Percentiles rank a stretch among this genome's conserved stretches.
phyloP scores from a whole-genome alignment of 129 eudicot genomes.

The Ambrosia artemisiifolia region DNA sequence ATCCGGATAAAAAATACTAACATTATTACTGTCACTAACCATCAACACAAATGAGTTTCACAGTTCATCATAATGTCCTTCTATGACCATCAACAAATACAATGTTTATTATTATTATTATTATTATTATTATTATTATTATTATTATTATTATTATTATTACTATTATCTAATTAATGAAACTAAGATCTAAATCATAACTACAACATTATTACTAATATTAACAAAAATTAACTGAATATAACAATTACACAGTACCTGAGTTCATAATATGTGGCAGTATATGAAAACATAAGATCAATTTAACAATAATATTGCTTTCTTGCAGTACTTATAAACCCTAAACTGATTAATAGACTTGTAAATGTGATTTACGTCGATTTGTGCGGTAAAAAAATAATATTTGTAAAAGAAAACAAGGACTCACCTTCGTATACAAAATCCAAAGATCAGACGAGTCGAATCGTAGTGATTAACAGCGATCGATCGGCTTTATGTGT shows the following conservation, averaged over 20 bases:
- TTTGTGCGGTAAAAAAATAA: not conserved
- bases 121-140: not conserved
- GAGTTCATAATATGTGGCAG: not conserved
- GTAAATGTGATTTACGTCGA: not conserved
- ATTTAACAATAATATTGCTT: slow-evolving; percentile 2
- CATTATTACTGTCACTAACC: not conserved
- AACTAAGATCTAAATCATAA: not conserved
- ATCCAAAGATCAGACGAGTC: slow-evolving; percentile 18
- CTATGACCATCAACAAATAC: too few relatives aligned
- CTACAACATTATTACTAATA: not conserved
- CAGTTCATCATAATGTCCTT: not conserved
- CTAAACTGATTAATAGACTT: slow-evolving; percentile 9
- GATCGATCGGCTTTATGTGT: slow-evolving; percentile 2
- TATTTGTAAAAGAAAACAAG: not conserved
- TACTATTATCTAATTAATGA: not conserved
- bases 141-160: too few relatives aligned
- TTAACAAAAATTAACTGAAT: not conserved
- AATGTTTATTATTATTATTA: not conserved
- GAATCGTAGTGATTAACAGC: slow-evolving; percentile 19
- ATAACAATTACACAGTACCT: not conserved
- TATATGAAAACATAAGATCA: not conserved
- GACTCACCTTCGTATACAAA: slow-evolving; percentile 12
- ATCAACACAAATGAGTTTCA: not conserved
- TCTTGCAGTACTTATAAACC: slow-evolving; percentile 17
- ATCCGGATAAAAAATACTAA: not conserved